phyloP scores from a whole-genome alignment of 129 eudicot genomes.

The Flaveria brownii region DNA sequence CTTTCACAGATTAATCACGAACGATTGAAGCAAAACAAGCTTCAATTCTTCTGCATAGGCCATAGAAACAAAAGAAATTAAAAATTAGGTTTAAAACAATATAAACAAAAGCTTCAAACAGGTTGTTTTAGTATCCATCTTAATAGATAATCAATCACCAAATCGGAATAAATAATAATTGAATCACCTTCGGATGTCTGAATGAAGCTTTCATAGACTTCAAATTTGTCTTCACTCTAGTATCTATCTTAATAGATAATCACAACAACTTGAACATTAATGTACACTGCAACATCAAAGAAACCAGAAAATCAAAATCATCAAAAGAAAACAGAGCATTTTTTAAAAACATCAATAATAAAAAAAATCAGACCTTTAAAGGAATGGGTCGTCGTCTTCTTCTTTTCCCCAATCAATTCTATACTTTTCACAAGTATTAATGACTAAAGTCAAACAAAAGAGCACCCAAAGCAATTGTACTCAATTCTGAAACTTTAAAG shows the following conservation, averaged over 20 bases:
- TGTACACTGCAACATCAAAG: conserved; percentile 38
- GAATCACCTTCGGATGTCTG: conserved; percentile 53
- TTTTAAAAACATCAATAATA: neutral
- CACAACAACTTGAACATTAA: conserved; percentile 23
- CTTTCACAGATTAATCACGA: too few species aligned
- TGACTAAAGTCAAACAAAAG: neutral
- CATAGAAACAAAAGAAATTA: too few species aligned
- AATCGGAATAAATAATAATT: neutral
- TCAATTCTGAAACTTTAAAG: too few species aligned
- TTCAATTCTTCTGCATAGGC: too few species aligned
- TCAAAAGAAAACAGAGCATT: conserved; percentile 26
- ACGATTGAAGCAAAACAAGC: too few species aligned
- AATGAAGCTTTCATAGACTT: conserved; percentile 54
- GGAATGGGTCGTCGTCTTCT: conserved; percentile 25
- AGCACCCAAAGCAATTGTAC: too few species aligned
- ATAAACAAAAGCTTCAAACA: too few species aligned
- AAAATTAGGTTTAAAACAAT: too few species aligned
- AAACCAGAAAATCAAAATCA: conserved; percentile 16
- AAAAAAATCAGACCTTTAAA: conserved; percentile 41
- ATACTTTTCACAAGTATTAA: conserved; percentile 33
- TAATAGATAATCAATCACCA: neutral
- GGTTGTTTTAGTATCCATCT: too few species aligned
- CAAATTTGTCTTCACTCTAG: conserved; percentile 48
- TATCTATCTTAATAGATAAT: conserved; percentile 46
- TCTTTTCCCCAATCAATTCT: conserved; percentile 21